phyloP scores from a whole-genome alignment of 371 early-diverging fungal species.

The Mucor ambiguus region DNA sequence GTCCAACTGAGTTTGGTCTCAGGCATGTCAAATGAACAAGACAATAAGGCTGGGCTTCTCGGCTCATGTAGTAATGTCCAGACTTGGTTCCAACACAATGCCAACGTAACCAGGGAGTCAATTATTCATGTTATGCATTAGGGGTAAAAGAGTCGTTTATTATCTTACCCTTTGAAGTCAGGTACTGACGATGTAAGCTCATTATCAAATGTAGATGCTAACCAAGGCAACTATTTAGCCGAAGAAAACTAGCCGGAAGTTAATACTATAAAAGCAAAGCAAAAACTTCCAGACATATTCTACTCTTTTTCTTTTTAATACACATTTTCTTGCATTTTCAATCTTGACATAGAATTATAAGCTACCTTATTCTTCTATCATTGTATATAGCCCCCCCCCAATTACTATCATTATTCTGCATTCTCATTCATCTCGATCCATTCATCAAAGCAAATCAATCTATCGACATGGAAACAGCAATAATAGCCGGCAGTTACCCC shows the following conservation, averaged over 20 bases:
- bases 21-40: not conserved
- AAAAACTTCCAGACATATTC: not conserved
- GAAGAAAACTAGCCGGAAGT: not conserved
- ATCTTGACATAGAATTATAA: not conserved
- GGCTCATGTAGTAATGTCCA: not conserved
- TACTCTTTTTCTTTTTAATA: not conserved
- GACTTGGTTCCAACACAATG: not conserved
- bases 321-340: not conserved
- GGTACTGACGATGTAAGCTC: not conserved
- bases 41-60: not conserved
- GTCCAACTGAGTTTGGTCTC: not conserved
- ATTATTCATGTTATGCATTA: not conserved
- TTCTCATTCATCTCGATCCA: not conserved
- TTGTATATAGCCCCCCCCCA: not conserved
- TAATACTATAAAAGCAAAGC: not conserved
- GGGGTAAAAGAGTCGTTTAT: not conserved
- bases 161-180: not conserved
- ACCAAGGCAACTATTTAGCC: not conserved
- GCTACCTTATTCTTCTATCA: not conserved
- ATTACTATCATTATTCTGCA: not conserved
- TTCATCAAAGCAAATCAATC: not conserved
- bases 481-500: not conserved
- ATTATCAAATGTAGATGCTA: not conserved
- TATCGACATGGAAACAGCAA: not conserved
- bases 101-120: not conserved